Conservation (phyloP, 2,329 filamentous ascomycete species). For the Fonsecaea pugnacius region DNA sequence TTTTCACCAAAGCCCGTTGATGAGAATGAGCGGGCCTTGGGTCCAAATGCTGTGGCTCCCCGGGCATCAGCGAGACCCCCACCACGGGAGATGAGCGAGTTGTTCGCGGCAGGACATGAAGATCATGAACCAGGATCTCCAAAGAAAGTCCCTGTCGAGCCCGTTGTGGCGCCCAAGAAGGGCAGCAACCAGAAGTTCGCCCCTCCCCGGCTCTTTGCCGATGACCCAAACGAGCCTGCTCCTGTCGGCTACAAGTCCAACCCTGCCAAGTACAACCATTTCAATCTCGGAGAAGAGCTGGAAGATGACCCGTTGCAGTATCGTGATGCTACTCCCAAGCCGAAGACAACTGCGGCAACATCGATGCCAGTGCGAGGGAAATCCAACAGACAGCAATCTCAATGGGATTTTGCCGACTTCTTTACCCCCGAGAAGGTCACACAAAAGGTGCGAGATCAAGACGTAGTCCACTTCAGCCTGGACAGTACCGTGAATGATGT, state of each 20-base stretch:
- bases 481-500: conserved; percentile 65
- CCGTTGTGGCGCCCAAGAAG: conserved; percentile 50
- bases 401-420: conserved; percentile 91
- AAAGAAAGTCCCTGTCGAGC: conserved; percentile 33
- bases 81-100: conserved; percentile 70
- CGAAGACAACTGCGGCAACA: conserved; percentile 17
- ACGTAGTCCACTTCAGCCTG: conserved; percentile 76
- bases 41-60: conserved; percentile 68
- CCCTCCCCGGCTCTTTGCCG: conserved; percentile 61
- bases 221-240: conserved; percentile 56
- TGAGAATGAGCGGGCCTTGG: conserved; percentile 42
- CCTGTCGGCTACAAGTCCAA: conserved; percentile 63
- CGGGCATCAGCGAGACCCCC: conserved; percentile 72
- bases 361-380: conserved; percentile 32
- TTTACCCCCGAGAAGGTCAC: conserved; percentile 77
- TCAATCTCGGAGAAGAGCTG: conserved; percentile 68
- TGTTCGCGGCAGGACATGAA: conserved; percentile 61
- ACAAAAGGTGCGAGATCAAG: conserved; percentile 66
- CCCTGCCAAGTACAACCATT: conserved; percentile 81
- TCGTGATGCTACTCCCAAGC: conserved; percentile 37
- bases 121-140: conserved; percentile 41
- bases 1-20: conserved; percentile 30
- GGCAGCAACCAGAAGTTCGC: conserved; percentile 55
- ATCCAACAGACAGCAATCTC: conserved; percentile 59
- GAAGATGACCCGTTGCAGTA: conserved; percentile 38